phyloP scores from a whole-genome alignment of 345 rosid genomes.

The Boechera stricta region DNA sequence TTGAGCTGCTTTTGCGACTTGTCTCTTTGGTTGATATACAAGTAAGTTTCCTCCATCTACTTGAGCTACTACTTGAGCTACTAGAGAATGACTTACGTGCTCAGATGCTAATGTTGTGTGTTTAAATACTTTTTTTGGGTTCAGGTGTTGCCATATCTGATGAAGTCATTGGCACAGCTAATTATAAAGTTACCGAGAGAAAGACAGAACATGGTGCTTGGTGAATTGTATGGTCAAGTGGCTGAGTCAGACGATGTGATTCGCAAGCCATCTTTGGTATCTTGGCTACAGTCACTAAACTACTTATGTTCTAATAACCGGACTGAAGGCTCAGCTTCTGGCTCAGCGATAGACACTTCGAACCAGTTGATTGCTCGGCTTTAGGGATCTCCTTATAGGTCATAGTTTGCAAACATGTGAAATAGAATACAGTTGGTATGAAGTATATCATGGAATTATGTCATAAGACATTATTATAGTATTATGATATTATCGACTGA shows the following conservation, averaged over 20 bases:
- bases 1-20: conserved; percentile 80
- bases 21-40: conserved; percentile 86
- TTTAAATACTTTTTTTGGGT: conserved; percentile 22
- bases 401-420: conserved; percentile 23
- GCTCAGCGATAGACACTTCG: conserved; percentile 28
- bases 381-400: conserved; percentile 30
- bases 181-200: conserved; percentile 72
- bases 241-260: conserved; percentile 95
- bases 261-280: conserved; percentile 83
- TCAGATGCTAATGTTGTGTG: conserved; percentile 20
- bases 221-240: conserved; percentile 75
- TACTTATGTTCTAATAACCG: conserved; percentile 62
- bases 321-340: conserved; percentile 39
- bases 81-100: not conserved
- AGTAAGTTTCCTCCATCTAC: conserved; percentile 50
- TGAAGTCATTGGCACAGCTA: conserved; percentile 79
- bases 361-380: conserved; percentile 52
- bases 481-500: not conserved
- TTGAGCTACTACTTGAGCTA: conserved; percentile 8
- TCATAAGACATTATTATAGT: not conserved
- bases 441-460: not conserved
- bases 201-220: conserved; percentile 76
- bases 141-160: conserved; percentile 78
- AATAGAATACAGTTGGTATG: conserved; percentile 1
- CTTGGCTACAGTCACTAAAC: conserved; percentile 87